Conservation (phyloP, 768 basidiomycete genomes). For the Auriscalpium vulgare region DNA sequence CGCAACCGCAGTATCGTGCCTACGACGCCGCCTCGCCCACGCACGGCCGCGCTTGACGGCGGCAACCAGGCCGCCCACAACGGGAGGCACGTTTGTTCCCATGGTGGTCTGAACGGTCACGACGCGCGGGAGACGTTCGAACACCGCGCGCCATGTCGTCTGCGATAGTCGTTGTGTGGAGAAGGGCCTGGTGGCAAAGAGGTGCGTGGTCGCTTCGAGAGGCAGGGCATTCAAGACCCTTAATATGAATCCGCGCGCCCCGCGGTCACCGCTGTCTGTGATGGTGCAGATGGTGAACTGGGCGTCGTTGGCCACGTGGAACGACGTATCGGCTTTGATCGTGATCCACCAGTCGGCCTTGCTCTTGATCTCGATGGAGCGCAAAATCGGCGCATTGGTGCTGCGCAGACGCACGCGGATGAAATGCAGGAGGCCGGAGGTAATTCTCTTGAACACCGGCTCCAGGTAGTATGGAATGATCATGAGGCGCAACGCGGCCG, state of each 20-base stretch:
- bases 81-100: not conserved
- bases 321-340: not conserved
- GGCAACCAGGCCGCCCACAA: not conserved
- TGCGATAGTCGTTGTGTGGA: not conserved
- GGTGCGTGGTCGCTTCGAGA: not conserved
- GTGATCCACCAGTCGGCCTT: not conserved
- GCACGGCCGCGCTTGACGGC: not conserved
- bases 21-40: not conserved
- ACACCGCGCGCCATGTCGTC: not conserved
- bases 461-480: not conserved
- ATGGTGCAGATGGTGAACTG: not conserved
- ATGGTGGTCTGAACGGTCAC: not conserved
- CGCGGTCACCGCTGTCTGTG: not conserved
- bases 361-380: not conserved
- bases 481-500: not conserved
- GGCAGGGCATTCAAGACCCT: not conserved
- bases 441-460: not conserved
- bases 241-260: not conserved
- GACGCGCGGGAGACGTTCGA: not conserved
- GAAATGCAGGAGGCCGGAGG: not conserved
- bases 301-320: not conserved
- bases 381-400: not conserved
- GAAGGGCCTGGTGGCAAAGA: not conserved
- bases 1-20: not conserved
- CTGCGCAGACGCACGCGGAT: not conserved